Percentiles rank a stretch among this genome's conserved stretches.
These are phyloP conservation scores for Kuraishia ogatae DNA, from an alignment of 805 yeast genomes.

Conservation along the genomic window DNA sequence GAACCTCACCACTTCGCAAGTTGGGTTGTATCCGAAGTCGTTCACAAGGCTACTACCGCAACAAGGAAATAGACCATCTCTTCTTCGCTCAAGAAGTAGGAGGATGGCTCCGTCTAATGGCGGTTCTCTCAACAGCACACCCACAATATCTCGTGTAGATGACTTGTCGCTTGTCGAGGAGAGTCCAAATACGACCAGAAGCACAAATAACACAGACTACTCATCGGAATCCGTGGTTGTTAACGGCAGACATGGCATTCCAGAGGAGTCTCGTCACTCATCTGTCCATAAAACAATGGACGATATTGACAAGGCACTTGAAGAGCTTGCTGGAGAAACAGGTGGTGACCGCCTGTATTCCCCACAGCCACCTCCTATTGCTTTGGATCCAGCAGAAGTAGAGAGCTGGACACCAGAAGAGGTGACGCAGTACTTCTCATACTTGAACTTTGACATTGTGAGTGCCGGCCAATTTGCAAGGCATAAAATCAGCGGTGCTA, in stretches of 20 bases:
- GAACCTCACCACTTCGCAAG: constrained; percentile 60
- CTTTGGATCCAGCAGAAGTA: constrained; percentile 40
- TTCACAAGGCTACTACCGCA: constrained; percentile 50
- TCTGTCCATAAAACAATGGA: constrained; percentile 48
- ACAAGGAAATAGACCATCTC: constrained; percentile 21
- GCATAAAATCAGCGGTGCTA: constrained; percentile 85
- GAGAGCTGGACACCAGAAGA: constrained; percentile 77
- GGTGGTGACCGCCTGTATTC: not conserved
- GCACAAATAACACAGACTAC: constrained; percentile 3
- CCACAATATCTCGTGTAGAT: not conserved
- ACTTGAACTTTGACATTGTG: constrained; percentile 62
- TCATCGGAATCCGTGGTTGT: not conserved
- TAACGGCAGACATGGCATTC: not conserved
- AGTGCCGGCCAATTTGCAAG: constrained; percentile 75
- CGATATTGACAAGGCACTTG: constrained; percentile 67
- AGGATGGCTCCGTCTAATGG: constrained; percentile 21
- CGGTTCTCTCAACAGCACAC: not conserved
- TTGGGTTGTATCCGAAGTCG: constrained; percentile 86
- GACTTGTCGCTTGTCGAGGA: constrained; percentile 3
- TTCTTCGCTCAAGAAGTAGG: constrained; percentile 55
- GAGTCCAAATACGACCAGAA: constrained; percentile 8
- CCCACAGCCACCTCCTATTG: not conserved
- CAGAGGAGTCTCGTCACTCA: constrained; percentile 16
- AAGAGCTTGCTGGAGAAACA: constrained; percentile 37
- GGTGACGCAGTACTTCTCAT: constrained; percentile 69